Evolutionary conservation across 192 early-diverging fungal species (phyloP), one percentile per base, ranked within the genome.

Genomic region (Coemansia sp.): DNA sequence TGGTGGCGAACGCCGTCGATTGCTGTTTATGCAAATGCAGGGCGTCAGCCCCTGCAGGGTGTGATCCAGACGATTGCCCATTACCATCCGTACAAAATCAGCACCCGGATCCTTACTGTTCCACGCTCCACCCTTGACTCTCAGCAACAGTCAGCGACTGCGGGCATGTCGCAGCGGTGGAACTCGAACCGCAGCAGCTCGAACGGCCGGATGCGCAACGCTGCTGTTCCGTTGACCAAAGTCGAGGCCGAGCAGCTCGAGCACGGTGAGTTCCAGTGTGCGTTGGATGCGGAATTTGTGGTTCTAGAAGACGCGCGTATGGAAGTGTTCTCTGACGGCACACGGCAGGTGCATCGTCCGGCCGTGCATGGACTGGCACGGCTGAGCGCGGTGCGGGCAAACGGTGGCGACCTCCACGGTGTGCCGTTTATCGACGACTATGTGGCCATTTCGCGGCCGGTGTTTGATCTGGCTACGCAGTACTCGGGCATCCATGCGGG

Each of bases 391-490:
- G 70, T 98, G 19, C 87, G 95, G 3, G 95, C 94, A 0, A 75
- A 85, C 21, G 87, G 85, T 12, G 92, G 90, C 0, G 79, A 83
- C 0, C 61, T 88, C 35, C 86, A 89, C 38, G 87, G 89, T 16
- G 74, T 90, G 17, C 94, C 95, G 0, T 97, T 97, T 73, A 94
- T 99, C 49, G 97, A 99, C 71, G 97, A 99, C 72, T 98, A 99
- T 68, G 92, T 99, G 56, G 87, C 82, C 3, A 88, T 89, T 3
- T 86, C 85, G 8, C 92, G 94, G 54, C 90, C 91, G 7, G 85
- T 99, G 26, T 90, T 89, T 11, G 95, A 99, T 64, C 93, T 96
- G 58, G 72, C 96, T 11, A 98, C 97, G 0, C 89, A 92, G 75
- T 99, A 86, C 69, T 93, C 91, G n/a, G 95, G 97, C 14, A 97